phyloP scores from a whole-genome alignment of 2,329 filamentous ascomycete species.

The Coniosporium tulheliwenetii region DNA sequence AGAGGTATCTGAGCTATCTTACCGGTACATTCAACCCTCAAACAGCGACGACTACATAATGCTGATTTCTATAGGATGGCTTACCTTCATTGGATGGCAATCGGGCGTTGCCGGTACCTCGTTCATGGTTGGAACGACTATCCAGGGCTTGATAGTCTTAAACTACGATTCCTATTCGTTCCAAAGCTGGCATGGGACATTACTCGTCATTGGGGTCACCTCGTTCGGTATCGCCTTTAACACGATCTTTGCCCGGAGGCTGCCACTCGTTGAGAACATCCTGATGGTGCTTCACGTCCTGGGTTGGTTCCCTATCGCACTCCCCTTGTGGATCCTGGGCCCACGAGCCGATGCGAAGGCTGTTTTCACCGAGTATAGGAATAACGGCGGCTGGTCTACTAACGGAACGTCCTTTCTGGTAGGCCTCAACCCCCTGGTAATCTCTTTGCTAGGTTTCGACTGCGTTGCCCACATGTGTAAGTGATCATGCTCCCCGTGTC shows the following conservation, averaged over 20 bases:
- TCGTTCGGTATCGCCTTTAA: conserved; percentile 21
- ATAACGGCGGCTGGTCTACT: conserved; percentile 28
- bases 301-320: conserved; percentile 36
- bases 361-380: conserved; percentile 33
- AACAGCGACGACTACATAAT: neutral
- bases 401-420: conserved; percentile 26
- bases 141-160: conserved; percentile 8
- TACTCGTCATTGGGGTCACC: conserved; percentile 29
- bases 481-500: neutral
- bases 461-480: conserved; percentile 11
- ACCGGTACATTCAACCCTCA: conserved; percentile 1
- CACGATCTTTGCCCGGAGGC: conserved; percentile 21
- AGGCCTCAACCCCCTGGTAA: conserved; percentile 15
- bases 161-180: conserved; percentile 6
- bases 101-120: conserved; percentile 2
- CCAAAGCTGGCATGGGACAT: conserved; percentile 30
- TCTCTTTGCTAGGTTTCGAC: conserved; percentile 6
- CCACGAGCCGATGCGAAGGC: conserved; percentile 22
- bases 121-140: conserved; percentile 14
- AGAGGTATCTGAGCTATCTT: conserved; percentile 7
- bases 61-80: conserved; percentile 1
- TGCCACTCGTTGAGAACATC: conserved; percentile 33
- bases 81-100: conserved; percentile 7
- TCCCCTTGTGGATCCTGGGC: conserved; percentile 27
- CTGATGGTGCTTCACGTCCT: conserved; percentile 34